These are phyloP conservation scores for Sechiopsis laciniata DNA, from an alignment of 306 rosid genomes.

Conservation along the genomic window DNA sequence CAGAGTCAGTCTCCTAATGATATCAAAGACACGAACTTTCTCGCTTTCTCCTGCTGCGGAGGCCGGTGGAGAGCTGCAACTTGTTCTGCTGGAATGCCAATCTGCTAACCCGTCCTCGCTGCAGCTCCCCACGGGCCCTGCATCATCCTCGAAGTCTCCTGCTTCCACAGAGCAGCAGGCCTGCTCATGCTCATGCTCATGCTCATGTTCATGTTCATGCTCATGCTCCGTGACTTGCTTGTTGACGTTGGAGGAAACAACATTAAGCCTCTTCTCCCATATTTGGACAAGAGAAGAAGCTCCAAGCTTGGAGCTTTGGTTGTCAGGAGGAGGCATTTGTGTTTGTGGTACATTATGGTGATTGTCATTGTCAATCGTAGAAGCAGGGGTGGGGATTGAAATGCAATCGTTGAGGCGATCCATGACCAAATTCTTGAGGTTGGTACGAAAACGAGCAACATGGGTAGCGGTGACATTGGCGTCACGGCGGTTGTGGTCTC, in stretches of 20 bases:
- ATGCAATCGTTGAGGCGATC: constrained; percentile 16
- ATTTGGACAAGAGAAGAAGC: constrained; percentile 85
- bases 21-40: constrained; percentile 59
- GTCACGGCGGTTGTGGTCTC: constrained; percentile 54
- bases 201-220: neutral
- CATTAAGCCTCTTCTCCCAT: constrained; percentile 78
- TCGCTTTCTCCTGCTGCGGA: constrained; percentile 16
- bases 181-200: neutral
- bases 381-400: too few relatives aligned
- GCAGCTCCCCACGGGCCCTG: neutral
- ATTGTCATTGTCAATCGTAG: too few relatives aligned
- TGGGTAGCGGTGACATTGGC: constrained; percentile 32
- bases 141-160: constrained; percentile 36
- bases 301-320: constrained; percentile 31
- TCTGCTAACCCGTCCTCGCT: constrained; percentile 35
- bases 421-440: constrained; percentile 46
- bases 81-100: constrained; percentile 29
- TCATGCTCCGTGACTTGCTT: neutral
- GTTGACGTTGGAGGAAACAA: constrained; percentile 23
- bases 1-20: constrained; percentile 53
- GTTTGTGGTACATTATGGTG: neutral
- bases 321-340: neutral
- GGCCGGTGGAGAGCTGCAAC: constrained; percentile 30
- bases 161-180: constrained; percentile 19
- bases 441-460: constrained; percentile 35